These are phyloP conservation scores for Emergomyces africanus DNA, from an alignment of 2,329 filamentous ascomycete species.

Conservation along the genomic window DNA sequence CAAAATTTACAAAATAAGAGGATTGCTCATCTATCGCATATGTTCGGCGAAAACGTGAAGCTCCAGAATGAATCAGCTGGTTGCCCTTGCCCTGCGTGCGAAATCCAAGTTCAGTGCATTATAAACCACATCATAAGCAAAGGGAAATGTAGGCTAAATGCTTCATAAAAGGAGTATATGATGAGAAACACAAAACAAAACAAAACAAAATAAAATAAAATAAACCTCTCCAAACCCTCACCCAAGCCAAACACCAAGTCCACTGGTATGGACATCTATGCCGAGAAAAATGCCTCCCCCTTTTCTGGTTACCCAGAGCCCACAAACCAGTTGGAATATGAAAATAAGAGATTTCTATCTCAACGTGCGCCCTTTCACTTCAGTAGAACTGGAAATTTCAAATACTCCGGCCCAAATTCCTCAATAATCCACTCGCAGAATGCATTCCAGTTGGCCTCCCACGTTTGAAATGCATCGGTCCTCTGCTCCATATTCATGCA, in stretches of 20 bases:
- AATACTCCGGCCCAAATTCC: slow-evolving; percentile 44
- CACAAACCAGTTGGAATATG: not conserved
- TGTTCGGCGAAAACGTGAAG: not conserved
- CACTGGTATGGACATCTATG: not conserved
- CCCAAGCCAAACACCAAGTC: not conserved
- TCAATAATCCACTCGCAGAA: slow-evolving; percentile 83
- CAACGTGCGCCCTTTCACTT: not conserved
- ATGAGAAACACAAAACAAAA: no score
- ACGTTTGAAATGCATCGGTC: slow-evolving; percentile 48
- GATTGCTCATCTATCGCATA: not conserved
- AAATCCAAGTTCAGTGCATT: not conserved
- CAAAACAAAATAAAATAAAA: no score
- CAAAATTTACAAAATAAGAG: not conserved
- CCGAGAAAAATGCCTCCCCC: not conserved
- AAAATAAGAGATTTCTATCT: not conserved
- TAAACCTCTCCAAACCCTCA: not conserved
- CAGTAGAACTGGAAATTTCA: not conserved
- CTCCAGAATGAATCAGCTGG: not conserved
- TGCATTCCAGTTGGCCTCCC: slow-evolving; percentile 70
- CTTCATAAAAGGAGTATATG: not conserved
- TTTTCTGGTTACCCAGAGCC: not conserved
- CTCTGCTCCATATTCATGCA: not conserved
- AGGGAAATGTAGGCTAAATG: not conserved
- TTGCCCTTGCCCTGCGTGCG: not conserved
- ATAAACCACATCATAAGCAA: not conserved